Evolutionary conservation across 805 yeast species (phyloP), one percentile per base, ranked within the genome.

Genomic region (Saturnispora mendoncae): DNA sequence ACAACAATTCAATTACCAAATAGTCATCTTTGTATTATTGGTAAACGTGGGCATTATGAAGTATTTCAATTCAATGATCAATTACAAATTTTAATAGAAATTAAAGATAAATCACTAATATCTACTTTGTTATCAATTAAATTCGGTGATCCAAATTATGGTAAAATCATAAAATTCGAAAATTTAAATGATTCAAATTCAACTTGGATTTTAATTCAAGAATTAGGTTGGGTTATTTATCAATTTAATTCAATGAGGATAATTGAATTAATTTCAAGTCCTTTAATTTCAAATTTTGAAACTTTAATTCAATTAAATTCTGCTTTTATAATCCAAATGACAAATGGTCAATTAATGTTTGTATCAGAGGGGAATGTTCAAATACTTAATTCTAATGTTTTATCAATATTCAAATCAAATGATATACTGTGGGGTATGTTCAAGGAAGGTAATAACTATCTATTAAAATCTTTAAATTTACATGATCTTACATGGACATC

Each of bases 211-310:
- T 41, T 56, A 1, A 28, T 51, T 10, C 64, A 59, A 32, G 59
- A 57, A 26, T 23, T 24, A n/a, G 64, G 64, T 12, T 59, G 62
- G 61, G 41, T 48, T 2, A 42, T 57, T 3, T 58, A 57, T 44
- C 46, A 56, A 19, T 33, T 34, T 43, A 13, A 32, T 7, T 10
- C 21, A 14, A 39, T 39, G 35, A 19, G 35, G 33, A 30, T 46
- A 14, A 14, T 21, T 3, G 49, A 53, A 15, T 19, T 50, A 7
- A 43, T 53, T 2, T 54, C 57, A 2, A 56, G 58, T 4, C 60
- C 62, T 3, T 33, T 56, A 26, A 36, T 46, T 4, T 48, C 53
- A 1, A 33, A 39, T 3, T 51, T 44, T 37, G 55, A 47, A 43
- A 49, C 46, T 33, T 28, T 45, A 15, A 12, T 48, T 12, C 37